Percentiles rank a stretch among this genome's conserved stretches.
Conservation (phyloP, 2,329 filamentous ascomycete genomes). For the Neonectria ditissima region DNA sequence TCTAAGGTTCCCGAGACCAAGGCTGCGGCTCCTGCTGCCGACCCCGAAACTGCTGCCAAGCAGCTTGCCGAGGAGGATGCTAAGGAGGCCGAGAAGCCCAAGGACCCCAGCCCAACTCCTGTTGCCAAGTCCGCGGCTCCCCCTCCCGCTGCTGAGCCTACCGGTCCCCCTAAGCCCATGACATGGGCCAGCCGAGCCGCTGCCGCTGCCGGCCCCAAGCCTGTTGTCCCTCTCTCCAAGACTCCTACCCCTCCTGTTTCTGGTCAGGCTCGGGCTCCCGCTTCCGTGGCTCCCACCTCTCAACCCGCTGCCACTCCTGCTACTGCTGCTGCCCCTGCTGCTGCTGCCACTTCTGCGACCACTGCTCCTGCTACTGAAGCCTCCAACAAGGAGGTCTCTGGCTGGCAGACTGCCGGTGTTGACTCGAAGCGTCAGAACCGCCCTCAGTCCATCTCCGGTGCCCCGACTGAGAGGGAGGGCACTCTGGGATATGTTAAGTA, state of each 20-base stretch:
- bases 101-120: conserved; percentile 69
- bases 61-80: conserved; percentile 67
- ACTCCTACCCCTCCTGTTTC: conserved; percentile 64
- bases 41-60: conserved; percentile 63
- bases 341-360: conserved; percentile 55
- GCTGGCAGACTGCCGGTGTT: conserved; percentile 88
- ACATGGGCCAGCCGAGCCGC: conserved; percentile 80
- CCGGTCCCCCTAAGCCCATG: conserved; percentile 68
- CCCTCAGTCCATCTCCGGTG: conserved; percentile 72
- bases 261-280: conserved; percentile 62
- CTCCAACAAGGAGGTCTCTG: conserved; percentile 62
- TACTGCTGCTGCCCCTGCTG: conserved; percentile 46
- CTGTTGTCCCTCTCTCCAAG: conserved; percentile 68
- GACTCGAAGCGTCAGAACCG: conserved; percentile 88
- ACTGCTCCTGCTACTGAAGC: conserved; percentile 55
- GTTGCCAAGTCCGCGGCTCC: conserved; percentile 49
- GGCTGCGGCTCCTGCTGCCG: conserved; percentile 48
- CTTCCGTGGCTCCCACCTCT: conserved; percentile 51
- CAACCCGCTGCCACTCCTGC: conserved; percentile 57
- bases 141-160: conserved; percentile 59
- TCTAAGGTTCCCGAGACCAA: conserved; percentile 55
- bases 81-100: conserved; percentile 74
- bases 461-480: conserved; percentile 76
- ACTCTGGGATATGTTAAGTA: conserved; percentile 95
- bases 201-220: conserved; percentile 67